Evolutionary conservation across 257 asterid species (phyloP).

Genomic region (Nicotiana attenuata): DNA sequence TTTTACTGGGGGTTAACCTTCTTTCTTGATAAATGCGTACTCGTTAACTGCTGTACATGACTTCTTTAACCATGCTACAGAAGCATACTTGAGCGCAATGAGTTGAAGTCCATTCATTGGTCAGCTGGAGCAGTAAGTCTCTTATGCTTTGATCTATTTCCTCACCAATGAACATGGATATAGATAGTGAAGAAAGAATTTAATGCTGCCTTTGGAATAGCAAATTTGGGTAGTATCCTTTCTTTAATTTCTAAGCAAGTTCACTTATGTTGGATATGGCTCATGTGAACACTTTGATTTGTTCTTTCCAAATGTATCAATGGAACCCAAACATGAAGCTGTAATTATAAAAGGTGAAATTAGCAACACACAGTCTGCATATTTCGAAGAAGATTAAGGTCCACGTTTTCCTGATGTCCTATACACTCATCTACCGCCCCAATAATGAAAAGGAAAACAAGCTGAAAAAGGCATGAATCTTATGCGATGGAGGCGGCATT

Average conservation of each 20-base stretch:
- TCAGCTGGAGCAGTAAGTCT: constrained; percentile 68
- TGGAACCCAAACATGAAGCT: not conserved
- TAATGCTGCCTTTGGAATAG: not conserved
- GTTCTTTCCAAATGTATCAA: not conserved
- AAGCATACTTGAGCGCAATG: constrained; percentile 71
- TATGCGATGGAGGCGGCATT: not conserved
- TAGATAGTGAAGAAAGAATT: not conserved
- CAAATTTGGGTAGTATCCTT: not conserved
- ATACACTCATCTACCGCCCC: not conserved
- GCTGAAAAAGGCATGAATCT: not conserved
- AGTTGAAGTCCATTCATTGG: constrained; percentile 78
- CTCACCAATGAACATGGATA: not conserved
- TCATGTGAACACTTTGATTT: not conserved
- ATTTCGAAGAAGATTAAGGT: not conserved
- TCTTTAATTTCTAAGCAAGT: not conserved
- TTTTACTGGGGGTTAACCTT: not conserved
- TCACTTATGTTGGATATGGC: not conserved
- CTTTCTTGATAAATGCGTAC: not conserved
- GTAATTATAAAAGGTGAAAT: not conserved
- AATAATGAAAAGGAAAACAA: not conserved
- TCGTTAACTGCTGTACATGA: not conserved
- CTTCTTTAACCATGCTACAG: constrained; percentile 50
- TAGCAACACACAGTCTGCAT: not conserved
- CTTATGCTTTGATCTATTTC: constrained; percentile 5
- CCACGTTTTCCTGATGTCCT: not conserved